A percentile compares a stretch with the other conserved stretches of the same genome.
These are phyloP conservation scores for Exophiala xenobiotica DNA, from an alignment of 2,329 filamentous ascomycete species.

Conservation along the genomic window DNA sequence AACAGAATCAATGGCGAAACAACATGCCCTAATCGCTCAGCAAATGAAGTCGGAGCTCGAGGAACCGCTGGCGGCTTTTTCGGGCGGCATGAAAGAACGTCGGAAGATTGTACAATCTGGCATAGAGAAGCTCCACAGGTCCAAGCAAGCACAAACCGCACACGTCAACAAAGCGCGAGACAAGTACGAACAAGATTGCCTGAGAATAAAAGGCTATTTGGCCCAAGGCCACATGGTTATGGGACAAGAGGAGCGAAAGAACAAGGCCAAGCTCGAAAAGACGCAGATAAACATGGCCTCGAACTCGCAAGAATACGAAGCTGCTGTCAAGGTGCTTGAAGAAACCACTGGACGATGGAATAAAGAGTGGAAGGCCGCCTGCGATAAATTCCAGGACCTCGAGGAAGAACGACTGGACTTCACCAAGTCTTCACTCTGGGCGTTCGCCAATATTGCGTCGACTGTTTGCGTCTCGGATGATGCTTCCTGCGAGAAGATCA, in stretches of 20 bases:
- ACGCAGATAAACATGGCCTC: slow-evolving; percentile 92
- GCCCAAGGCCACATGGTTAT: slow-evolving; percentile 99
- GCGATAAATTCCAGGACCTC: slow-evolving; percentile 97
- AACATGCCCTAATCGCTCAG: slow-evolving; percentile 81
- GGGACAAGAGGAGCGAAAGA: slow-evolving; percentile 98
- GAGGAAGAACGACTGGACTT: slow-evolving; percentile 97
- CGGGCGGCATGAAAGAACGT: slow-evolving; percentile 92
- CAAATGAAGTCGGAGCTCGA: slow-evolving; percentile 98
- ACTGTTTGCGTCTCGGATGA: slow-evolving; percentile 98
- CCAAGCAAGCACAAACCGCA: slow-evolving; percentile 87
- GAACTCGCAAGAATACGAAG: slow-evolving; percentile 91
- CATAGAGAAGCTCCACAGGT: slow-evolving; percentile 90
- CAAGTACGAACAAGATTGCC: slow-evolving; percentile 93
- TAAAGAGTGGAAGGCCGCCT: slow-evolving; percentile 94
- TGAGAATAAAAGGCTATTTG: slow-evolving; percentile 97
- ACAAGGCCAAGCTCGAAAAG: slow-evolving; percentile 98
- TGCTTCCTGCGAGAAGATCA: slow-evolving; percentile 92
- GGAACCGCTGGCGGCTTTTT: slow-evolving; percentile 86
- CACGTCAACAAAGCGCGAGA: slow-evolving; percentile 94
- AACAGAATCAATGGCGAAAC: slow-evolving; percentile 89
- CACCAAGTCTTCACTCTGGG: slow-evolving; percentile 96
- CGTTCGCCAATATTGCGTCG: slow-evolving; percentile 93
- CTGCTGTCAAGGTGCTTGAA: slow-evolving; percentile 86
- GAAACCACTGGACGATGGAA: slow-evolving; percentile 97
- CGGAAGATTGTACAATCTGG: slow-evolving; percentile 93